These are phyloP conservation scores for Pichia nakasei DNA, from an alignment of 805 yeast genomes.

Conservation along the genomic window DNA sequence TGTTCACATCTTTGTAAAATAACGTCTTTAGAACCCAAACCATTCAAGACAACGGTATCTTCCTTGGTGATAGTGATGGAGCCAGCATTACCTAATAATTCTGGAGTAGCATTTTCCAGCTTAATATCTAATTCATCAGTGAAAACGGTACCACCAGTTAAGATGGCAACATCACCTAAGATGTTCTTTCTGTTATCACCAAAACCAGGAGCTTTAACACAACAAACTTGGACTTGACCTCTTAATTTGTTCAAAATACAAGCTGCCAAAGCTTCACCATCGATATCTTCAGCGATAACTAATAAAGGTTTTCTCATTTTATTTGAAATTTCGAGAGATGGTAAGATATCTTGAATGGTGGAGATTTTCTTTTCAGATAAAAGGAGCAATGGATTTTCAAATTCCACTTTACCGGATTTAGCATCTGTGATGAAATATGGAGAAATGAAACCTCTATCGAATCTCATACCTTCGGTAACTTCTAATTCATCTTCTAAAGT, in stretches of 20 bases:
- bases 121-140: constrained; percentile 93
- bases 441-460: constrained; percentile 94
- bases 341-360: constrained; percentile 82
- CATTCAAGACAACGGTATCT: constrained; percentile 90
- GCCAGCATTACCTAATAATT: constrained; percentile 85
- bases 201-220: constrained; percentile 97
- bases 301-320: constrained; percentile 88
- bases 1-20: constrained; percentile 87
- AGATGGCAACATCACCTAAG: constrained; percentile 88
- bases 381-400: constrained; percentile 84
- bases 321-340: constrained; percentile 88
- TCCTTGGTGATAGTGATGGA: constrained; percentile 89
- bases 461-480: constrained; percentile 97
- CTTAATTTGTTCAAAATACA: constrained; percentile 94
- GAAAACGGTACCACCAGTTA: constrained; percentile 86
- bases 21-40: constrained; percentile 78
- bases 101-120: constrained; percentile 89
- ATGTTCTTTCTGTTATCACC: constrained; percentile 98
- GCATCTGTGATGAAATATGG: constrained; percentile 95
- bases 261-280: constrained; percentile 98
- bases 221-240: constrained; percentile 96
- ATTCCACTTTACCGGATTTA: constrained; percentile 87
- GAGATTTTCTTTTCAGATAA: constrained; percentile 90
- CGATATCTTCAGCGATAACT: constrained; percentile 91
- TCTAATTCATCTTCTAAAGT: constrained; percentile 94